Evolutionary conservation across 495 filamentous ascomycete genomes (phyloP).

Genomic region (Amniculicola lignicola): DNA sequence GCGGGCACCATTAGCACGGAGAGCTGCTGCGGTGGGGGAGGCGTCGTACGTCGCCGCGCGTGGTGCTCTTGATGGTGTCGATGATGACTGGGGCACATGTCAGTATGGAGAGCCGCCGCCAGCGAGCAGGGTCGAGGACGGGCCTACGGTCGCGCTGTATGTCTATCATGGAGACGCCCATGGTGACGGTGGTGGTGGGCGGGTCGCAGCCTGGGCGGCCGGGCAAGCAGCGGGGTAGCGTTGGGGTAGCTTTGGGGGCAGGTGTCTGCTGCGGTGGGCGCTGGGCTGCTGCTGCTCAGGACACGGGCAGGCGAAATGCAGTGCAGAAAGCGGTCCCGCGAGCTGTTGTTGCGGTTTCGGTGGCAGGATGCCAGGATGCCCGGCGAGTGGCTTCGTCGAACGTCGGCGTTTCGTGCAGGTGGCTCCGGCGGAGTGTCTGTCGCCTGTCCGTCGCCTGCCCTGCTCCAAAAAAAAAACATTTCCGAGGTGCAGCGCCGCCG

Average conservation of each 20-base stretch:
- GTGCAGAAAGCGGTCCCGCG: not conserved
- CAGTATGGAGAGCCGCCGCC: conserved; percentile 7
- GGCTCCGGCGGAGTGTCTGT: not conserved
- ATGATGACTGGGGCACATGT: conserved; percentile 52
- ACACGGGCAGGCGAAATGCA: not conserved
- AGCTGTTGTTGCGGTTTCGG: not conserved
- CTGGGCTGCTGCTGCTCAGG: not conserved
- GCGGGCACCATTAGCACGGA: conserved; percentile 35
- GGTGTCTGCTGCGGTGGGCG: not conserved
- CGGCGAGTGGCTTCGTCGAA: not conserved
- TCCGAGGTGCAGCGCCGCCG: not conserved
- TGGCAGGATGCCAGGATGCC: not conserved
- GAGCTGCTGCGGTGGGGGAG: conserved; percentile 10
- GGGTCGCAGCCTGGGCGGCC: conserved; percentile 1
- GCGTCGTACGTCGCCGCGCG: conserved; percentile 56
- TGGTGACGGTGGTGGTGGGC: conserved; percentile 34
- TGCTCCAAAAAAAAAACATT: too few relatives aligned
- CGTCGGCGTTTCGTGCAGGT: not conserved
- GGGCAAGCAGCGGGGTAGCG: too few relatives aligned
- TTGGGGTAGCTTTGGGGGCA: too few relatives aligned
- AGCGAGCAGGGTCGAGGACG: not conserved
- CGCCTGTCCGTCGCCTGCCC: too few relatives aligned
- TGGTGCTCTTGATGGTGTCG: conserved; percentile 56
- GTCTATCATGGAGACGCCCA: conserved; percentile 44
- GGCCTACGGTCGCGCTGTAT: conserved; percentile 41